These are phyloP conservation scores for Hylodesmum podocarpum DNA, from an alignment of 306 rosid genomes.

Conservation along the genomic window DNA sequence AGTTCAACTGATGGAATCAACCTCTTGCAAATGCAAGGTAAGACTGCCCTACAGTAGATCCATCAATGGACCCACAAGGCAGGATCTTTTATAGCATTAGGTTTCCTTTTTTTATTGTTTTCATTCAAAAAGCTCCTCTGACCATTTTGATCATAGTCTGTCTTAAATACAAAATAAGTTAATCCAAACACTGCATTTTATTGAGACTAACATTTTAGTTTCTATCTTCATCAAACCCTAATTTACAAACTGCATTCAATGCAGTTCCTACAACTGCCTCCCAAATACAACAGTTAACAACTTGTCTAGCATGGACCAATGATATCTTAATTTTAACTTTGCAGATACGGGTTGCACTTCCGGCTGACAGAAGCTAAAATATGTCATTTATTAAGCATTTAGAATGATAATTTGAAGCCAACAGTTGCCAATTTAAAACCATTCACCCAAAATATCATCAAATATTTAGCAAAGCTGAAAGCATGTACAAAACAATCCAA, in stretches of 20 bases:
- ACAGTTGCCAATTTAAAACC: background rate
- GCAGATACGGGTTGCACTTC: background rate
- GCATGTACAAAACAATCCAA: constrained; percentile 13
- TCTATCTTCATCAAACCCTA: background rate
- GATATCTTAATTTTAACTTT: background rate
- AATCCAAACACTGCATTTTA: background rate
- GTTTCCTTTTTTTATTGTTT: background rate
- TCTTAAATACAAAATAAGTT: background rate
- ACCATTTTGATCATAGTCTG: background rate
- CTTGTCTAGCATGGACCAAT: background rate
- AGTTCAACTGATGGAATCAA: background rate
- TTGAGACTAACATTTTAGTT: background rate
- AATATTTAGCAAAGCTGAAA: constrained; percentile 11
- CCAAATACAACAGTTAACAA: background rate
- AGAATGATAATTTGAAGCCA: background rate
- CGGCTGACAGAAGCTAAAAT: background rate
- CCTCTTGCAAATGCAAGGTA: background rate
- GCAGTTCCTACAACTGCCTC: background rate
- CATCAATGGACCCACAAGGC: background rate
- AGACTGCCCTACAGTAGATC: background rate
- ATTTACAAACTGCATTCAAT: background rate
- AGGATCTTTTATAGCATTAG: background rate
- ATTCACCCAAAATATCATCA: background rate
- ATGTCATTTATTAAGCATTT: constrained; percentile 7
- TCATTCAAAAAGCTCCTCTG: background rate